Evolutionary conservation across 2,329 filamentous ascomycete genomes (phyloP).

Genomic region (Pyrenophora tritici-repentis): DNA sequence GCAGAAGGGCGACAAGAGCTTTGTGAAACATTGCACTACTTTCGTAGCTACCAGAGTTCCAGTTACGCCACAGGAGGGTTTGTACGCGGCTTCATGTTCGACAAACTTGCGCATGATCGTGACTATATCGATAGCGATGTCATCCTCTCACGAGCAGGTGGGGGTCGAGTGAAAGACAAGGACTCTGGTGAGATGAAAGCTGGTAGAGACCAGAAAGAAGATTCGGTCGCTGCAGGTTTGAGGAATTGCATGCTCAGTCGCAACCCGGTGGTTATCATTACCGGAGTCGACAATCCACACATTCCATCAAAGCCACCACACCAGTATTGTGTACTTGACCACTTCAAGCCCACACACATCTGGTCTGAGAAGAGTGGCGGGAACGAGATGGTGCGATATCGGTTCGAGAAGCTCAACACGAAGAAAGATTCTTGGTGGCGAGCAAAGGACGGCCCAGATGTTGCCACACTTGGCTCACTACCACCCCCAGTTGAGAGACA

Average conservation of each 20-base stretch:
- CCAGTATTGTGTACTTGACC: slow-evolving; percentile 69
- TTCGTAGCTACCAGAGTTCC: slow-evolving; percentile 64
- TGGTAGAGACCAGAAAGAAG: slow-evolving; percentile 53
- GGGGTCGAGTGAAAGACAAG: slow-evolving; percentile 56
- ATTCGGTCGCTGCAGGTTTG: slow-evolving; percentile 48
- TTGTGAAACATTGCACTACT: slow-evolving; percentile 68
- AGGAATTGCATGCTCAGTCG: slow-evolving; percentile 53
- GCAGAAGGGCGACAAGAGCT: slow-evolving; percentile 63
- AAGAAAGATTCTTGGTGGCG: slow-evolving; percentile 64
- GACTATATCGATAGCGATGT: slow-evolving; percentile 66
- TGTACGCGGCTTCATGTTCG: slow-evolving; percentile 64
- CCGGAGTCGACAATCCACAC: slow-evolving; percentile 58
- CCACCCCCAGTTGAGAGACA: slow-evolving; percentile 39
- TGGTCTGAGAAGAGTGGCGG: slow-evolving; percentile 65
- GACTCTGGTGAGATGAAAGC: slow-evolving; percentile 54
- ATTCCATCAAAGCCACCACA: slow-evolving; percentile 59
- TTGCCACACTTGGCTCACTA: slow-evolving; percentile 38
- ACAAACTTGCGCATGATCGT: slow-evolving; percentile 58
- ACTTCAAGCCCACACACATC: slow-evolving; percentile 69
- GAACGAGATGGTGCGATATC: slow-evolving; percentile 60
- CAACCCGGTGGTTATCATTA: slow-evolving; percentile 57
- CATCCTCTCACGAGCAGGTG: slow-evolving; percentile 67
- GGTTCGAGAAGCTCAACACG: slow-evolving; percentile 67
- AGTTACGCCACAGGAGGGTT: slow-evolving; percentile 58
- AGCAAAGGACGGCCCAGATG: slow-evolving; percentile 37